Percentiles rank a stretch among this genome's conserved stretches.
These are phyloP conservation scores for Lasiosphaeria ovina DNA, from an alignment of 495 filamentous ascomycete species.

Conservation along the genomic window DNA sequence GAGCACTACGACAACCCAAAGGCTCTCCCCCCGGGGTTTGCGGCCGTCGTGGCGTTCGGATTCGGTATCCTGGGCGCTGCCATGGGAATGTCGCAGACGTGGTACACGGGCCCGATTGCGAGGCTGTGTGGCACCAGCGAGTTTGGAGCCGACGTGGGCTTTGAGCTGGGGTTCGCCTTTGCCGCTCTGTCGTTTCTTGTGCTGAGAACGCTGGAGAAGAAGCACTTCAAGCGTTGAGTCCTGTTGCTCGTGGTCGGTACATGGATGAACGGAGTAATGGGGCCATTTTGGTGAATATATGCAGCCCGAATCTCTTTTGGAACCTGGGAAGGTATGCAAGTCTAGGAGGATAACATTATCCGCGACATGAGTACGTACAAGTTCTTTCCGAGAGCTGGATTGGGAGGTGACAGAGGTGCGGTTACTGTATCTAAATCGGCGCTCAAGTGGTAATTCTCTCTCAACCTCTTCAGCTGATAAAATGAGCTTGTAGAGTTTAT, in stretches of 20 bases:
- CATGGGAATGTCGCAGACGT: conserved; percentile 73
- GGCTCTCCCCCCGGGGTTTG: conserved; percentile 68
- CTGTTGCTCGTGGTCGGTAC: background rate
- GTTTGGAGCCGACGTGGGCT: conserved; percentile 67
- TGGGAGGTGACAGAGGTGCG: no score
- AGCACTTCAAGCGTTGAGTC: conserved; percentile 46
- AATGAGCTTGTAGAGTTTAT: no score
- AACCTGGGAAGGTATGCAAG: no score
- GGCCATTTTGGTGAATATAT: no score
- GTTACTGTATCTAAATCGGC: no score
- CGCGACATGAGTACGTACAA: no score
- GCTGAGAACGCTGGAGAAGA: conserved; percentile 54
- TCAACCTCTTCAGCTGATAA: no score
- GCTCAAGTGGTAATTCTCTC: no score
- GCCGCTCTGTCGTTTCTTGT: conserved; percentile 38
- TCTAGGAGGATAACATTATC: no score
- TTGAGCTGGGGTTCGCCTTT: conserved; percentile 37
- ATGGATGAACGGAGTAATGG: no score
- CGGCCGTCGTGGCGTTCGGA: conserved; percentile 64
- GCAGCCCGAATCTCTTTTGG: no score
- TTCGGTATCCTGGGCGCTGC: conserved; percentile 71
- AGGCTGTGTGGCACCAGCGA: conserved; percentile 60
- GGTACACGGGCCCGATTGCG: conserved; percentile 73
- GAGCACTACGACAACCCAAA: conserved; percentile 59
- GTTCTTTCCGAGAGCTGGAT: no score